A percentile compares a stretch with the other conserved stretches of the same genome.
Conservation (phyloP, 495 filamentous ascomycete species). For the Aspergillus sclerotiicarbonarius region DNA sequence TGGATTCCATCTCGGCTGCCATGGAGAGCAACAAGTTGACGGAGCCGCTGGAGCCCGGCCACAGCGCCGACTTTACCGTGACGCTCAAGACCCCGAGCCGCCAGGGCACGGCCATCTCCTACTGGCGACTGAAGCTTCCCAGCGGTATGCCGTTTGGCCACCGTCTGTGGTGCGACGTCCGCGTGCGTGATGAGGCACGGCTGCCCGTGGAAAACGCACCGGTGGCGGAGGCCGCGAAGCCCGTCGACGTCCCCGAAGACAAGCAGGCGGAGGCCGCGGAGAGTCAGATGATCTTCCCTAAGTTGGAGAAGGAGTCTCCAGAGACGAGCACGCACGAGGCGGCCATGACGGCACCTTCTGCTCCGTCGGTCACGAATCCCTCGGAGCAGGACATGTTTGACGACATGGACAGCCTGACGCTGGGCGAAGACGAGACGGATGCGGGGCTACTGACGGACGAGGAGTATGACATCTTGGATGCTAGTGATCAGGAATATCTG, state of each 20-base stretch:
- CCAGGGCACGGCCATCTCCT: conserved; percentile 76
- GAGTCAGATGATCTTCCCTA: conserved; percentile 94
- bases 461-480: conserved; percentile 95
- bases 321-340: conserved; percentile 71
- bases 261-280: conserved; percentile 30
- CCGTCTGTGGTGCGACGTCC: conserved; percentile 91
- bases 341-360: conserved; percentile 24
- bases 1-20: conserved; percentile 65
- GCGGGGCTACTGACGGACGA: conserved; percentile 88
- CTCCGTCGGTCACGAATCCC: conserved; percentile 35
- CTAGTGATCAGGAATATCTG: conserved; percentile 84
- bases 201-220: conserved; percentile 17
- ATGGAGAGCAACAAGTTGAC: conserved; percentile 79
- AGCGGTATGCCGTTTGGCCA: conserved; percentile 85
- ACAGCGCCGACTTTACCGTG: conserved; percentile 78
- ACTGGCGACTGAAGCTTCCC: conserved; percentile 89
- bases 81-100: conserved; percentile 74
- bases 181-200: conserved; percentile 47
- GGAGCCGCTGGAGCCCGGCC: conserved; percentile 63
- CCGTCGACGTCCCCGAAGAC: conserved; percentile 14
- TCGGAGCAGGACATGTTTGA: conserved; percentile 59
- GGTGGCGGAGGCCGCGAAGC: conserved; percentile 18
- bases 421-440: conserved; percentile 58
- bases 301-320: conserved; percentile 91
- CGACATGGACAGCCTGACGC: conserved; percentile 65